A percentile compares a stretch with the other conserved stretches of the same genome.
Conservation (phyloP, 2,329 filamentous ascomycete species). For the Rasamsonia emersonii region DNA sequence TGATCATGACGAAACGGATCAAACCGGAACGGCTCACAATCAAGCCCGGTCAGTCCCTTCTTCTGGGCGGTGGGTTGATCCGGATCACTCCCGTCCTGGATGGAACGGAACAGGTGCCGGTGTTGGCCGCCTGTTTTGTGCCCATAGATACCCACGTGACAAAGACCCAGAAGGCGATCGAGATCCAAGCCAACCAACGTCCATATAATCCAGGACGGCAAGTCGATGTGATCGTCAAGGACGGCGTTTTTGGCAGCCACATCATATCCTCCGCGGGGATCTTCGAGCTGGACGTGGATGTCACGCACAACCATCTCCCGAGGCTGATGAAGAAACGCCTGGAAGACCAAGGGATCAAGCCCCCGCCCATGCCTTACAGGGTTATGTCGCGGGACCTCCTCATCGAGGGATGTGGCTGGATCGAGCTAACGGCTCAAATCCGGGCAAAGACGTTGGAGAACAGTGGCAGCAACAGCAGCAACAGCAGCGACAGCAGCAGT, state of each 20-base stretch:
- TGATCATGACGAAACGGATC: conserved; percentile 73
- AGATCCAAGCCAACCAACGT: conserved; percentile 58
- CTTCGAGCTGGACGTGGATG: conserved; percentile 69
- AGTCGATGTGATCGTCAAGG: too few relatives aligned
- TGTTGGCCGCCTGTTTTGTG: conserved; percentile 82
- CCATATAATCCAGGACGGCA: conserved; percentile 38
- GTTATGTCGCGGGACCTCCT: conserved; percentile 76
- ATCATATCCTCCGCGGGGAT: conserved; percentile 62
- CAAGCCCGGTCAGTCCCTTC: conserved; percentile 67
- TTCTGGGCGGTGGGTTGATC: conserved; percentile 79
- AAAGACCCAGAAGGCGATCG: conserved; percentile 67
- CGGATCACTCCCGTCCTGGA: conserved; percentile 66
- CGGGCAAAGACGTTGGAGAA: too few relatives aligned
- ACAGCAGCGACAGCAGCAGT: not conserved
- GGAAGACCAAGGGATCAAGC: conserved; percentile 51
- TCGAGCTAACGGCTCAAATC: conserved; percentile 79
- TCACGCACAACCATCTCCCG: conserved; percentile 70
- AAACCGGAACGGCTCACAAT: conserved; percentile 65
- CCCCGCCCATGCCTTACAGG: conserved; percentile 58
- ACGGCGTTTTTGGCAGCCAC: conserved; percentile 45
- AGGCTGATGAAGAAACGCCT: conserved; percentile 60
- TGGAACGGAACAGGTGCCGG: conserved; percentile 49
- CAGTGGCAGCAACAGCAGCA: too few relatives aligned
- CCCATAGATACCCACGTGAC: conserved; percentile 70
- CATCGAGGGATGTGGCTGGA: conserved; percentile 87